Conservation (phyloP, 208 protist genomes). For the Tritrichomonas foetus region DNA sequence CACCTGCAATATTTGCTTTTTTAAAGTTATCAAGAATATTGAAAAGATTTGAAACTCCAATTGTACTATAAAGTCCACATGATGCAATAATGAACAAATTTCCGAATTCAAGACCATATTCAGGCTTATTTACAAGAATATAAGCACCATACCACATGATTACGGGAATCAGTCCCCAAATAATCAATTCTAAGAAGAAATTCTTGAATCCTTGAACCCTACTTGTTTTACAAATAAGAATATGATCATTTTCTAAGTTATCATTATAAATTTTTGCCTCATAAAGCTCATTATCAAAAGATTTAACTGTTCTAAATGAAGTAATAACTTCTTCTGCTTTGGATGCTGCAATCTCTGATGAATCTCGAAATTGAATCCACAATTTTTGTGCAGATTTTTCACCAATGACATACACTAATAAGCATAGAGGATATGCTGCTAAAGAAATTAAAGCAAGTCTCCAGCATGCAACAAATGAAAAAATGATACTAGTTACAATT, state of each 20-base stretch:
- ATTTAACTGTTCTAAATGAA: slow-evolving; percentile 33
- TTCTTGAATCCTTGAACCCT: not conserved
- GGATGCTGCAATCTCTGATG: not conserved
- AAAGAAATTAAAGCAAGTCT: not conserved
- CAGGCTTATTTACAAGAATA: not conserved
- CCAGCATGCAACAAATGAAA: not conserved
- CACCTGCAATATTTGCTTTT: not conserved
- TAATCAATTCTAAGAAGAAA: not conserved
- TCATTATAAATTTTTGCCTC: not conserved
- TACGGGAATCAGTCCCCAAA: not conserved
- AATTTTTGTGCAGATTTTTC: not conserved
- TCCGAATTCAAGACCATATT: not conserved
- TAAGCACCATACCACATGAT: not conserved
- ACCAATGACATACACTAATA: not conserved
- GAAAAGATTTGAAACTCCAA: not conserved
- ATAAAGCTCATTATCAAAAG: slow-evolving; percentile 26
- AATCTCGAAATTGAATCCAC: not conserved
- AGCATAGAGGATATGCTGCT: not conserved
- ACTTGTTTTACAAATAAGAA: not conserved
- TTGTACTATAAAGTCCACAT: not conserved
- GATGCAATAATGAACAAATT: not conserved
- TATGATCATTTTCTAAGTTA: not conserved
- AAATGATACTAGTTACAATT: not conserved
- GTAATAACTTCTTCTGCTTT: no score
- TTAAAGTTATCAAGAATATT: not conserved